Conservation (phyloP, 2,329 filamentous ascomycete species). For the Colletotrichum zoysiae region DNA sequence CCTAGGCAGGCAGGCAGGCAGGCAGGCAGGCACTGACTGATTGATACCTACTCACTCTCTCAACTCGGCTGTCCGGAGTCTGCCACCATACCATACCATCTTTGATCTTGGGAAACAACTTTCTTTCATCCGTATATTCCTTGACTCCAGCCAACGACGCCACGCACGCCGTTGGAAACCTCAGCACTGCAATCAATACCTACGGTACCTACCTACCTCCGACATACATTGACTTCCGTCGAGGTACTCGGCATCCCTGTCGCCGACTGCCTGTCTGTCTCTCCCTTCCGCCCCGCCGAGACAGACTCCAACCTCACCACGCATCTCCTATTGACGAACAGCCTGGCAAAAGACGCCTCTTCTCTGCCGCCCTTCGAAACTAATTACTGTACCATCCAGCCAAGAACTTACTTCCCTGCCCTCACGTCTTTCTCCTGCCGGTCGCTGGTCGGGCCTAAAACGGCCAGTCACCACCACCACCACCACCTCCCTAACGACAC, state of each 20-base stretch:
- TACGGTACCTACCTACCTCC: too few relatives aligned
- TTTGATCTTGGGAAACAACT: neutral
- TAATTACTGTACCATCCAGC: neutral
- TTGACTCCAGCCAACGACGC: neutral
- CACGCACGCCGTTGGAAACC: neutral
- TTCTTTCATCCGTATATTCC: neutral
- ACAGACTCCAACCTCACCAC: neutral
- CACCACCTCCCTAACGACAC: constrained; percentile 9
- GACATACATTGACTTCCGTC: too few relatives aligned
- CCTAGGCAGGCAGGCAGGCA: neutral
- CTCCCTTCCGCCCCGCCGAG: constrained; percentile 6
- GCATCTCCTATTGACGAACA: neutral
- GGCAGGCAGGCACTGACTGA: too few relatives aligned
- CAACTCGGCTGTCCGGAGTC: constrained; percentile 16
- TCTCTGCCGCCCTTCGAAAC: neutral
- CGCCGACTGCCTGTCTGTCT: neutral
- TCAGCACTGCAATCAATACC: neutral
- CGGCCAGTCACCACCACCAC: constrained; percentile 14
- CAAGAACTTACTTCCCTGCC: neutral
- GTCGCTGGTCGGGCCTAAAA: constrained; percentile 21
- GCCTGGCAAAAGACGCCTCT: constrained; percentile 4
- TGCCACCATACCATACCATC: neutral
- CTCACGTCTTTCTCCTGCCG: constrained; percentile 10
- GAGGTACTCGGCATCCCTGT: neutral
- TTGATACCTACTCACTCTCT: neutral